A percentile compares a stretch with the other conserved stretches of the same genome.
Evolutionary conservation across 176 grass and related monocot species (phyloP).

Genomic region (Tillandsia leiboldiana): DNA sequence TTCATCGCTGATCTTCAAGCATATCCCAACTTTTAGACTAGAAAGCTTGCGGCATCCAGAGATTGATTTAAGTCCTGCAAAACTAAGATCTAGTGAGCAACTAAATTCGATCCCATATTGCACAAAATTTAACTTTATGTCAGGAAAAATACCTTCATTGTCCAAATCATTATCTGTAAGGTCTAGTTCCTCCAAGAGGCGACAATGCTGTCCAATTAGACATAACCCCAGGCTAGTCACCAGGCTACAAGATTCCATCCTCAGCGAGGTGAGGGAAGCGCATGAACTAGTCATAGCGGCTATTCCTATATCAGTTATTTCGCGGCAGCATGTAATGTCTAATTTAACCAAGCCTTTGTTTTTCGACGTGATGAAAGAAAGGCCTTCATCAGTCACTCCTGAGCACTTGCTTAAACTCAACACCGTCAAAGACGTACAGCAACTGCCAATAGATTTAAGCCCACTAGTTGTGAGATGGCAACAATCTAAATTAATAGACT

Average conservation of each 20-base stretch:
- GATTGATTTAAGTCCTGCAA: slow-evolving; percentile 56
- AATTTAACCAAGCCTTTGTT: slow-evolving; percentile 64
- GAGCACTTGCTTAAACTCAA: slow-evolving; percentile 76
- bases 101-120: not conserved
- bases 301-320: slow-evolving; percentile 66
- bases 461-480: slow-evolving; percentile 46
- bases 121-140: not conserved
- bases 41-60: slow-evolving; percentile 47
- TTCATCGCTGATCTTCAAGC: slow-evolving; percentile 62
- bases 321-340: slow-evolving; percentile 63
- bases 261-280: slow-evolving; percentile 59
- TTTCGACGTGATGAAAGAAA: slow-evolving; percentile 44
- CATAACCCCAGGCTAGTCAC: slow-evolving; percentile 49
- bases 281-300: slow-evolving; percentile 59
- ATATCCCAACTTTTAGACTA: slow-evolving; percentile 76
- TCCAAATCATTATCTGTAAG: slow-evolving; percentile 84
- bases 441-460: slow-evolving; percentile 46
- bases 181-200: slow-evolving; percentile 55
- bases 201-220: slow-evolving; percentile 51
- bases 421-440: slow-evolving; percentile 49
- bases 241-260: slow-evolving; percentile 71
- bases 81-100: slow-evolving; percentile 4
- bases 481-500: slow-evolving; percentile 60
- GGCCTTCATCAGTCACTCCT: slow-evolving; percentile 56
- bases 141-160: slow-evolving; percentile 52